Base-by-base conservation (phyloP, 2,329 filamentous ascomycete genomes). In the Massarina eburnea region DNA sequence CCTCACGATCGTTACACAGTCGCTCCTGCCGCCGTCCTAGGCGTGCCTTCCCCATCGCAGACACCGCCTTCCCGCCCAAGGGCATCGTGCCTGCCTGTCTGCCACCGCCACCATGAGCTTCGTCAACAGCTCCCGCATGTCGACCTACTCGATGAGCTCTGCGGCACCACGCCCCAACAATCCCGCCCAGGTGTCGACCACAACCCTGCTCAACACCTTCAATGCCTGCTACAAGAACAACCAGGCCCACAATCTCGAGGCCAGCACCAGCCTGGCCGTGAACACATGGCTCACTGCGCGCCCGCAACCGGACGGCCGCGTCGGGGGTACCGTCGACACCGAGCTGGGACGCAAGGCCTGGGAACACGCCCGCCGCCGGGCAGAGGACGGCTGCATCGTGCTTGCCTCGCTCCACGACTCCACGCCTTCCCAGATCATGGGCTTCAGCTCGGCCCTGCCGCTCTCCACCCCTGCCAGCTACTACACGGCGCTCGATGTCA, bases 341-440 rank as follows among this genome's bases (percentile, higher is more conserved):
- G 82, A 87, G 18, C 73, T 99, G 40, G 88, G 89, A 14, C 78
- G 83, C 41, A 83, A 89, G 67, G 91, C 91, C 2, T 99, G 94
- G 92, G 94, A 99, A 73, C 94, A 99, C 76, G 92, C 94, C 45
- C 83, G 92, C 57, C 84, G 94, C 51, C 83, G 94, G 74, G 94
- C 94, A 33, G 94, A 99, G 70, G 94, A 99, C 74, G 91, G 90
- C 14, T 96, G 91, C 66, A 88, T 99, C 53, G 79, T 97, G 43
- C 73, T 99, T 57, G 88, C 88, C 90, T 95, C 91, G 29, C 83
- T 96, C 3, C 92, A 97, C 73, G 82, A 86, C 35, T 95, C 92
- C 0, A 85, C 89, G 0, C 94, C 94, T 1, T 96, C 91, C 8
- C 71, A 96, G 3, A 77, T 99, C 10, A 78, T 80, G 2, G 89